These are phyloP conservation scores for Cyclotella atomus DNA, from an alignment of 108 stramenopile species.

Conservation along the genomic window DNA sequence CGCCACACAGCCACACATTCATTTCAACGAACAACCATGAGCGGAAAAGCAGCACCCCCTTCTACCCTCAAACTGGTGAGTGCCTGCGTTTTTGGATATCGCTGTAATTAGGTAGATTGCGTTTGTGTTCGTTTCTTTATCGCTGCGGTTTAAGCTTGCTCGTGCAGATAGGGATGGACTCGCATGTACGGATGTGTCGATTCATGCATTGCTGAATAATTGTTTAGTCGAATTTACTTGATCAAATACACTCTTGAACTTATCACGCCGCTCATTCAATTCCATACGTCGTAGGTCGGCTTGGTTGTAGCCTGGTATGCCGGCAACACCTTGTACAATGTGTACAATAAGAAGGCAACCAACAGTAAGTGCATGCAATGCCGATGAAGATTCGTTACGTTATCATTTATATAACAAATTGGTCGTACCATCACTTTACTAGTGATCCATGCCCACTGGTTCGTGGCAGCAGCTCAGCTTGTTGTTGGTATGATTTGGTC, in stretches of 20 bases:
- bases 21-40: too few relatives aligned
- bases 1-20: neutral
- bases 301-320: slow-evolving; percentile 86
- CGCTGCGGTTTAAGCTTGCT: too few relatives aligned
- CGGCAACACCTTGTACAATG: slow-evolving; percentile 89
- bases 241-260: neutral
- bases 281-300: slow-evolving; percentile 48
- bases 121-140: neutral
- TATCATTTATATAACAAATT: neutral
- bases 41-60: slow-evolving; percentile 21
- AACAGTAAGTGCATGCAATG: slow-evolving; percentile 43
- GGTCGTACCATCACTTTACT: neutral
- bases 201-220: neutral
- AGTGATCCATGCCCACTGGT: slow-evolving; percentile 88
- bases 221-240: neutral
- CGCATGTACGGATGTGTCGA: too few relatives aligned
- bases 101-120: neutral
- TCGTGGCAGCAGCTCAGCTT: slow-evolving; percentile 80
- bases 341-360: slow-evolving; percentile 89
- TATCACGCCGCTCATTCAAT: neutral
- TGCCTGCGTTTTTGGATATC: neutral
- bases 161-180: too few relatives aligned
- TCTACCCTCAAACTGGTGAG: slow-evolving; percentile 20
- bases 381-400: neutral
- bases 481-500: slow-evolving; percentile 77